Conservation (phyloP, 169 alveolate genomes). For the Plasmodium reichenowi region DNA sequence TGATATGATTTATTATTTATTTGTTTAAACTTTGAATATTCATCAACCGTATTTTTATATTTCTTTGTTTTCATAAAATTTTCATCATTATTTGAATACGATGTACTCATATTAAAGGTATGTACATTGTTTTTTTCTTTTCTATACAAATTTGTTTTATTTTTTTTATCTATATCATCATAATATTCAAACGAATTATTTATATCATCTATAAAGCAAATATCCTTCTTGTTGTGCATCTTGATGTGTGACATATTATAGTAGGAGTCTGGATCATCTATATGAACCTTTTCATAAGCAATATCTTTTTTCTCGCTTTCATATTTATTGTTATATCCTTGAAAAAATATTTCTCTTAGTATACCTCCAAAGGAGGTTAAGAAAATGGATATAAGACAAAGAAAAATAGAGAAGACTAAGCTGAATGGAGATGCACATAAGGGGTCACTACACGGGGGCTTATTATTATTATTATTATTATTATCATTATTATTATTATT, state of each 20-base stretch:
- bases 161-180: background rate
- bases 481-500: background rate
- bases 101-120: background rate
- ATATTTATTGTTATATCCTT: conserved; percentile 23
- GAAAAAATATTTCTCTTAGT: conserved; percentile 61
- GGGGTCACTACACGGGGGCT: background rate
- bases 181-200: no score
- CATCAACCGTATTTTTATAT: background rate
- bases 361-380: conserved; percentile 69
- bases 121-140: background rate
- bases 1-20: background rate
- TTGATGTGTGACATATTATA: background rate
- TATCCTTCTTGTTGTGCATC: background rate
- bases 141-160: background rate
- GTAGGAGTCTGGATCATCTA: no score
- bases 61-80: background rate
- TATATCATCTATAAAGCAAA: background rate
- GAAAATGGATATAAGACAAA: conserved; percentile 54
- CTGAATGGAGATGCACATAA: conserved; percentile 27
- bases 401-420: conserved; percentile 24
- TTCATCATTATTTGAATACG: background rate
- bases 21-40: background rate
- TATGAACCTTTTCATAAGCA: background rate
- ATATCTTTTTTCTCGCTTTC: background rate
- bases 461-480: background rate